Conservation (phyloP, 2,329 filamentous ascomycete species). For the Hymenoscyphus linearis region DNA sequence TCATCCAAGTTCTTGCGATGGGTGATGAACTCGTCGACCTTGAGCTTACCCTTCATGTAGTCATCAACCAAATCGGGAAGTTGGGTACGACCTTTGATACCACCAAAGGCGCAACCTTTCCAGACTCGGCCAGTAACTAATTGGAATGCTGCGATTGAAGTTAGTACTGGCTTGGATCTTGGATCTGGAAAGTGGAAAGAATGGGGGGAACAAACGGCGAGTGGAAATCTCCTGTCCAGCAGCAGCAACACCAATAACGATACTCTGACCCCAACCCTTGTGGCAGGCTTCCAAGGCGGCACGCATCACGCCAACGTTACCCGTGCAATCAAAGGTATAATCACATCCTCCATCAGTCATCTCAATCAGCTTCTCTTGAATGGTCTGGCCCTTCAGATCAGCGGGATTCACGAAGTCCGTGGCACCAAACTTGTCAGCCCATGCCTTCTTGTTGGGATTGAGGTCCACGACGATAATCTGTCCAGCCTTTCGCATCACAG, state of each 20-base stretch:
- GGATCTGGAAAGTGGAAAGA: conserved; percentile 1
- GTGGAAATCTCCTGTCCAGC: conserved; percentile 94
- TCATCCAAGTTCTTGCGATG: conserved; percentile 77
- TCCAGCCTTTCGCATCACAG: conserved; percentile 50
- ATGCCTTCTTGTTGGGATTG: conserved; percentile 86
- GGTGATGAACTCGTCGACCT: conserved; percentile 99
- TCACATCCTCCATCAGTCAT: conserved; percentile 98
- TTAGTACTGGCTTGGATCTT: conserved; percentile 7
- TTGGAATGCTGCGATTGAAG: conserved; percentile 71
- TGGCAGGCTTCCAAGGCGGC: conserved; percentile 95
- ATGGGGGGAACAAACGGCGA: conserved; percentile 61
- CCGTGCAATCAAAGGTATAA: conserved; percentile 99
- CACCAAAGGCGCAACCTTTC: conserved; percentile 97
- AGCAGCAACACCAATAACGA: conserved; percentile 95
- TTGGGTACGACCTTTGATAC: conserved; percentile 95
- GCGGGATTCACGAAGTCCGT: conserved; percentile 95
- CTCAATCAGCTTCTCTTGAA: conserved; percentile 90
- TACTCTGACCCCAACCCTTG: conserved; percentile 98
- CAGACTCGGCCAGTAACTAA: conserved; percentile 95
- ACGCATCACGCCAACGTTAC: conserved; percentile 93
- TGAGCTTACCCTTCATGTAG: conserved; percentile 83
- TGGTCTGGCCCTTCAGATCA: conserved; percentile 69
- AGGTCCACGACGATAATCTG: conserved; percentile 64
- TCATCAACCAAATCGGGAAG: conserved; percentile 81
- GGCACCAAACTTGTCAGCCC: conserved; percentile 90